phyloP scores from a whole-genome alignment of 768 basidiomycete genomes.

The Nidularia sp. region DNA sequence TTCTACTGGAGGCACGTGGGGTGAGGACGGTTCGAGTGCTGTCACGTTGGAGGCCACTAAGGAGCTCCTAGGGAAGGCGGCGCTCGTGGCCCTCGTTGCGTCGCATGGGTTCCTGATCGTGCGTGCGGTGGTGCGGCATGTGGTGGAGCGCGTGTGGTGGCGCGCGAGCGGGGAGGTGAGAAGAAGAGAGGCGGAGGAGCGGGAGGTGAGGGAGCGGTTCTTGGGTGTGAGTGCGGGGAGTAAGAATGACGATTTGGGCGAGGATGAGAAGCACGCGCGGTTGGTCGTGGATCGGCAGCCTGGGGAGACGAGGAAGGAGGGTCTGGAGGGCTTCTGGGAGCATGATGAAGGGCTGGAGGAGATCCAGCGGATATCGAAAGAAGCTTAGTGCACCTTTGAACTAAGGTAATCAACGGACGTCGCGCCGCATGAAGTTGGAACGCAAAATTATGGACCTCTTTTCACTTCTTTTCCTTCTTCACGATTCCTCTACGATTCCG shows the following conservation, averaged over 20 bases:
- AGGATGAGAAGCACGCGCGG: conserved; percentile 14
- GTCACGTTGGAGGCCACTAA: conserved; percentile 32
- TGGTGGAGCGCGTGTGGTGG: conserved; percentile 79
- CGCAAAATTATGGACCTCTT: no score
- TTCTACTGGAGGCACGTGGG: conserved; percentile 14
- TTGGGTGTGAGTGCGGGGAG: conserved; percentile 14
- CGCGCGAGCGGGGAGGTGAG: conserved; percentile 63
- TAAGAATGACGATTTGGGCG: no score
- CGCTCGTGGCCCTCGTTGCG: conserved; percentile 75
- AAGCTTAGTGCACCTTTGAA: conserved; percentile 19
- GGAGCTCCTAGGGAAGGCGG: conserved; percentile 56
- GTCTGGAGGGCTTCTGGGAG: conserved; percentile 54
- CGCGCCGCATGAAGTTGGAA: no score
- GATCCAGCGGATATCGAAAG: conserved; percentile 63
- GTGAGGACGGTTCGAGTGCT: conserved; percentile 13
- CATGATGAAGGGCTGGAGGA: conserved; percentile 74
- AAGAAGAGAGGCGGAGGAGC: conserved; percentile 51
- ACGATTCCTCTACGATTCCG: no score
- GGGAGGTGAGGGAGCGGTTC: conserved; percentile 35
- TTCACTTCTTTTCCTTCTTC: no score
- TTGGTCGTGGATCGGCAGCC: conserved; percentile 18
- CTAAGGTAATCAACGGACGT: no score
- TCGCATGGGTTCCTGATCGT: conserved; percentile 82
- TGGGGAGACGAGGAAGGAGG: conserved; percentile 14
- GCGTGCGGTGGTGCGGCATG: conserved; percentile 55